Percentiles rank a stretch among this genome's conserved stretches.
Evolutionary conservation across 1,139 yeast genomes (phyloP).

Genomic region (Blastobotrys petasosporus): DNA sequence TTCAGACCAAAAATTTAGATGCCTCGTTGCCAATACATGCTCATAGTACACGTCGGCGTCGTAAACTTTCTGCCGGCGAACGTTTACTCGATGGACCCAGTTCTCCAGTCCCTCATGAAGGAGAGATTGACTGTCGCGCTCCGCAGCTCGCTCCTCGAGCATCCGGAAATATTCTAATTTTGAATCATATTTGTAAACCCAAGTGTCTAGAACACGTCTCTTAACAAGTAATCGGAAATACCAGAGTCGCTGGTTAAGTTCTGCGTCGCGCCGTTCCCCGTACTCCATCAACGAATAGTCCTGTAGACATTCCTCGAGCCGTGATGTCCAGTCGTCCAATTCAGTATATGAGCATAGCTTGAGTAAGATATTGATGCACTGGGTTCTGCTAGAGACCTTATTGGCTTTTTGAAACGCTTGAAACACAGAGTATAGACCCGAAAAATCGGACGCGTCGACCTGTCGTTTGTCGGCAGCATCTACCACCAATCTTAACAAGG

Average conservation of each 20-base stretch:
- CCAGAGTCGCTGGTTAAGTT: constrained; percentile 2
- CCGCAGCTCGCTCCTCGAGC: constrained; percentile 3
- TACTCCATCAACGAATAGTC: constrained; percentile 18
- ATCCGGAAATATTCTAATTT: neutral
- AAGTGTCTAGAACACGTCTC: neutral
- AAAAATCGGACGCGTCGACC: constrained; percentile 16
- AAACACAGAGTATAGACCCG: constrained; percentile 23
- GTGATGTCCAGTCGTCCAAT: constrained; percentile 17
- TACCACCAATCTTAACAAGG: constrained; percentile 21
- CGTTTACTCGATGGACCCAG: neutral
- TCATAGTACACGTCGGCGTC: constrained; percentile 3
- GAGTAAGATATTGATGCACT: constrained; percentile 20
- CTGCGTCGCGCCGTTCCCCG: constrained; percentile 6
- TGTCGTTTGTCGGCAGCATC: constrained; percentile 21
- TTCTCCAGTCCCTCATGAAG: neutral
- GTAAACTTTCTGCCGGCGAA: neutral
- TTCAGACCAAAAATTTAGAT: neutral
- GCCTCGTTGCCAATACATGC: neutral
- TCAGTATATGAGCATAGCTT: constrained; percentile 19
- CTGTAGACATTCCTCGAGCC: constrained; percentile 17
- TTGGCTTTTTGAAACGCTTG: constrained; percentile 22
- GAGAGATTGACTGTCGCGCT: constrained; percentile 1
- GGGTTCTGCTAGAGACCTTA: constrained; percentile 14
- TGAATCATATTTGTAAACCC: neutral
- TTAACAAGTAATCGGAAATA: constrained; percentile 3